Conservation (phyloP, 73 alveolate species). For the Durusdinium trenchii region DNA sequence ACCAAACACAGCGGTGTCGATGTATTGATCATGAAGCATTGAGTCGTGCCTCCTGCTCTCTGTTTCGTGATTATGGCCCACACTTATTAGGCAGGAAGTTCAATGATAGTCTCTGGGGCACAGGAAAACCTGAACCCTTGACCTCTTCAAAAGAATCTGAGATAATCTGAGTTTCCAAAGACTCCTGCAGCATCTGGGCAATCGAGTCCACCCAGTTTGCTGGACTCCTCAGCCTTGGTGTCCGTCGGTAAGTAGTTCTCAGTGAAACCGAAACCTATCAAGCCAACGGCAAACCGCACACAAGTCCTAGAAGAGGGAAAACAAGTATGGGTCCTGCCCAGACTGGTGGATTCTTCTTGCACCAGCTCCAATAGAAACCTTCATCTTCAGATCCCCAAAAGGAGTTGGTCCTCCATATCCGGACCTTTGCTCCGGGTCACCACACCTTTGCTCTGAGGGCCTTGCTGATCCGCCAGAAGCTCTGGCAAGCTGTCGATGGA, state of each 20-base stretch:
- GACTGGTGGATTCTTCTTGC: neutral
- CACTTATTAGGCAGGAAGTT: too few species aligned
- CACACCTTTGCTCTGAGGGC: neutral
- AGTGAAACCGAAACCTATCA: neutral
- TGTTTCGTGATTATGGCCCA: too few species aligned
- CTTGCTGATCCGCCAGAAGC: constrained; percentile 38
- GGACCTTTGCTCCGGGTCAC: too few species aligned
- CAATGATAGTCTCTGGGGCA: too few species aligned
- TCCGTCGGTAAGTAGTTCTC: neutral
- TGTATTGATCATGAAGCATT: too few species aligned
- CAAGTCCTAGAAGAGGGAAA: neutral
- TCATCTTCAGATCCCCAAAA: neutral
- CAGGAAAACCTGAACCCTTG: neutral
- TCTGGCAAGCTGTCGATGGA: constrained; percentile 10
- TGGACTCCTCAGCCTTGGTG: constrained; percentile 42
- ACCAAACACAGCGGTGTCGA: too few species aligned
- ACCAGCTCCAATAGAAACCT: neutral
- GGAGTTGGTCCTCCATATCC: neutral
- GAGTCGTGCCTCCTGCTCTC: too few species aligned
- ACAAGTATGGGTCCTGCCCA: neutral
- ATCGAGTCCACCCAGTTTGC: constrained; percentile 66
- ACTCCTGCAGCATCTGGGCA: constrained; percentile 41
- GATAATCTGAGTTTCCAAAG: neutral
- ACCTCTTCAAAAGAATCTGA: neutral
- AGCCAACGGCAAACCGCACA: neutral